Evolutionary conservation across 352 stramenopile species (phyloP).

Genomic region (Globisporangium carolinianum): DNA sequence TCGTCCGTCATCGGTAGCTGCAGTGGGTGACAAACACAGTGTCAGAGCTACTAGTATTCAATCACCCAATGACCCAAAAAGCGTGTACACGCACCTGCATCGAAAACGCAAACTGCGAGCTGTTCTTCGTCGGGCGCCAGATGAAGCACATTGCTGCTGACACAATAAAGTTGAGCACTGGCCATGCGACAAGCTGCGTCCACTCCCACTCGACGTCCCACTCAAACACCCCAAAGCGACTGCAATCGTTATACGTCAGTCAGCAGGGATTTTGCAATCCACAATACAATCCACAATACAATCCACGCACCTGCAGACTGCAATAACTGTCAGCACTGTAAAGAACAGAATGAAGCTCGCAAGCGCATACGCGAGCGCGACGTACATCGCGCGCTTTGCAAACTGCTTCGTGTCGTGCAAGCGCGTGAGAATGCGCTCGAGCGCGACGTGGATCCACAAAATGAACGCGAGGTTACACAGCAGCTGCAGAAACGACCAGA

Average conservation of each 20-base stretch:
- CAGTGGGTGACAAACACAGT: slow-evolving; percentile 2
- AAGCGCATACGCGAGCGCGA: slow-evolving; percentile 69
- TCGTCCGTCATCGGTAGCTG: slow-evolving; percentile 71
- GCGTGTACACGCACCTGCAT: slow-evolving; percentile 50
- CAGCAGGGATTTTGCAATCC: background rate
- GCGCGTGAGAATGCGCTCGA: slow-evolving; percentile 78
- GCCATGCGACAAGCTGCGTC: slow-evolving; percentile 89
- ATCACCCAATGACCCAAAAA: background rate
- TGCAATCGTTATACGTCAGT: slow-evolving; percentile 5
- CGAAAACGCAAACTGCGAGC: slow-evolving; percentile 81
- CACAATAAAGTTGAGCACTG: slow-evolving; percentile 88
- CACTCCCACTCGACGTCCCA: slow-evolving; percentile 90
- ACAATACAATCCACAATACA: background rate
- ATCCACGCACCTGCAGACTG: slow-evolving; percentile 41
- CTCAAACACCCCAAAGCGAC: slow-evolving; percentile 78
- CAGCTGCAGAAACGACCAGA: slow-evolving; percentile 82
- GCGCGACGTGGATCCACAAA: slow-evolving; percentile 87
- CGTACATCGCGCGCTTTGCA: slow-evolving; percentile 88
- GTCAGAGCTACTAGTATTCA: background rate
- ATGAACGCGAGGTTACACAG: slow-evolving; percentile 87
- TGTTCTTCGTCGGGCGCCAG: slow-evolving; percentile 83
- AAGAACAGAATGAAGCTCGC: slow-evolving; percentile 87
- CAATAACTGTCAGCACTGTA: slow-evolving; percentile 75
- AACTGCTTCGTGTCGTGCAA: slow-evolving; percentile 85
- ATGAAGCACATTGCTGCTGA: slow-evolving; percentile 87